A percentile compares a stretch with the other conserved stretches of the same genome.
Evolutionary conservation across 371 early-diverging fungal species (phyloP).

Genomic region (Actinomucor elegans): DNA sequence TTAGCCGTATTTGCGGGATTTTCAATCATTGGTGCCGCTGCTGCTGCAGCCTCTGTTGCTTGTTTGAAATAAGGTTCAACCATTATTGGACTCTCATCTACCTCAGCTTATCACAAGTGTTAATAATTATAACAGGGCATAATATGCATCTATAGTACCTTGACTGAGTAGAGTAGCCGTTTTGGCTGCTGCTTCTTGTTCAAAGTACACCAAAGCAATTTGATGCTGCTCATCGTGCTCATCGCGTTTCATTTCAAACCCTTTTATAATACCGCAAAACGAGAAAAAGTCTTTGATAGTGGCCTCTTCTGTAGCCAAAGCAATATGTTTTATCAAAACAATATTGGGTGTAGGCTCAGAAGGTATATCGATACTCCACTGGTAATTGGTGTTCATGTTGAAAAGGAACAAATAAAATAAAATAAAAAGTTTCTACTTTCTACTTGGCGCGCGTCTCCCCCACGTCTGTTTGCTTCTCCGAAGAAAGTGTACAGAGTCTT

Average conservation of each 20-base stretch:
- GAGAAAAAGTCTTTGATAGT: slow-evolving; percentile 57
- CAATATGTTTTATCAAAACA: slow-evolving; percentile 45
- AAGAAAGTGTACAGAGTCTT: too few species aligned
- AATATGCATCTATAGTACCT: slow-evolving; percentile 17
- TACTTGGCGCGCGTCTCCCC: too few species aligned
- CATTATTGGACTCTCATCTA: slow-evolving; percentile 50
- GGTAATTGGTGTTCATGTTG: too few species aligned
- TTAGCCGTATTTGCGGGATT: neutral
- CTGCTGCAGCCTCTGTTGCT: neutral
- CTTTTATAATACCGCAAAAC: slow-evolving; percentile 61
- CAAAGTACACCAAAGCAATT: slow-evolving; percentile 50
- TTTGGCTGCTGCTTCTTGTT: slow-evolving; percentile 56
- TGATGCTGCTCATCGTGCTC: slow-evolving; percentile 39
- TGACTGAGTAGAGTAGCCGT: slow-evolving; percentile 60
- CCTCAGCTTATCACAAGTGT: slow-evolving; percentile 33
- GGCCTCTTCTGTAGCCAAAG: slow-evolving; percentile 35
- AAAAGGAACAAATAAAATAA: too few species aligned
- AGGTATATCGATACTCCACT: slow-evolving; percentile 28
- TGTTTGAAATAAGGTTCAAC: slow-evolving; percentile 51
- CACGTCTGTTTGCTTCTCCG: too few species aligned
- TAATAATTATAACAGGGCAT: neutral
- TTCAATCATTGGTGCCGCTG: neutral
- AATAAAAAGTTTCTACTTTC: too few species aligned
- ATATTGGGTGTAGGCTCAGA: slow-evolving; percentile 37
- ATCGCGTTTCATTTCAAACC: slow-evolving; percentile 49